Percentiles rank a stretch among this genome's conserved stretches.
phyloP scores from a whole-genome alignment of 208 protist species.

The Crithidia expoeki region DNA sequence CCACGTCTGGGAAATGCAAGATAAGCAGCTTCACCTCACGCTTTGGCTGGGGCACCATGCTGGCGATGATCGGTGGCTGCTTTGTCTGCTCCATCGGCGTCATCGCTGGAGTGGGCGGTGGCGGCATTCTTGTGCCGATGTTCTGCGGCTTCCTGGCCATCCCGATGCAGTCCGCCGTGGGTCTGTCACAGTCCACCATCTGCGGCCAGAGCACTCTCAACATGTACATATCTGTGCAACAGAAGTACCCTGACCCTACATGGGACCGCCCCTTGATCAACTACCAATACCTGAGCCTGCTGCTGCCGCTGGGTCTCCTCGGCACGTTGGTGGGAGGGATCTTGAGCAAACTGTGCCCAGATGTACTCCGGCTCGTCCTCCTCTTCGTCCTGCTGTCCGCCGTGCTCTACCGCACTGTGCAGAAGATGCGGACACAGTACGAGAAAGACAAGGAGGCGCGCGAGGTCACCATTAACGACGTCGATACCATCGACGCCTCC shows the following conservation, averaged over 20 bases:
- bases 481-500: slow-evolving; percentile 4
- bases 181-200: slow-evolving; percentile 86
- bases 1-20: slow-evolving; percentile 47
- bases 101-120: slow-evolving; percentile 81
- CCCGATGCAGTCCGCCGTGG: slow-evolving; percentile 69
- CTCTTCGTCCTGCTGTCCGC: slow-evolving; percentile 67
- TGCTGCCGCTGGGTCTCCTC: slow-evolving; percentile 75
- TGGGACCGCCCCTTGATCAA: slow-evolving; percentile 84
- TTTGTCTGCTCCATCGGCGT: slow-evolving; percentile 72
- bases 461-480: slow-evolving; percentile 31
- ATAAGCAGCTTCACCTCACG: slow-evolving; percentile 37
- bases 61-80: slow-evolving; percentile 64
- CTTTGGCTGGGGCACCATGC: slow-evolving; percentile 31
- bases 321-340: slow-evolving; percentile 78
- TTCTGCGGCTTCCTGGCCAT: slow-evolving; percentile 58
- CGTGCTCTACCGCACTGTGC: slow-evolving; percentile 67
- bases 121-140: slow-evolving; percentile 87
- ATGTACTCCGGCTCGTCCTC: slow-evolving; percentile 75
- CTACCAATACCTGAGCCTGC: slow-evolving; percentile 81
- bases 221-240: slow-evolving; percentile 59
- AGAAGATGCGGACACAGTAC: slow-evolving; percentile 71
- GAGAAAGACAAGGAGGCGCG: slow-evolving; percentile 23
- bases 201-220: slow-evolving; percentile 85
- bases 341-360: slow-evolving; percentile 76
- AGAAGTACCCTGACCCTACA: slow-evolving; percentile 50